A percentile compares a stretch with the other conserved stretches of the same genome.
Evolutionary conservation across 495 filamentous ascomycete genomes (phyloP).

Genomic region (Chaetomium tenue): DNA sequence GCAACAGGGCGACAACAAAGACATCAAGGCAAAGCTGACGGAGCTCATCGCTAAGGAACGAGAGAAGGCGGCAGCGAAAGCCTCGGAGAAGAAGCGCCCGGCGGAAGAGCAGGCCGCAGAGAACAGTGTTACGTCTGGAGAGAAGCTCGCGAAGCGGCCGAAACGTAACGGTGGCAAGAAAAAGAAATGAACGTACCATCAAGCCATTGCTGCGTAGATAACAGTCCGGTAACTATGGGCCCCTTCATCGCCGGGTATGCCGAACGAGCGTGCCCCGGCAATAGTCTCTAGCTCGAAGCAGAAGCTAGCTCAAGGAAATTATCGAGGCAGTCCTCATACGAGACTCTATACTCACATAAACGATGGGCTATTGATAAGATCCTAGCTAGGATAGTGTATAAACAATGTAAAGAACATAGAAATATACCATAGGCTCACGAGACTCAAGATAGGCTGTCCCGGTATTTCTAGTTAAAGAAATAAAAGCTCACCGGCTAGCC

Average conservation of each 20-base stretch:
- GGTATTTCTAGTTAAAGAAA: too few species aligned
- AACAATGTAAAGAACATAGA: too few species aligned
- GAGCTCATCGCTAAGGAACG: conserved; percentile 50
- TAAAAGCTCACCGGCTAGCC: too few species aligned
- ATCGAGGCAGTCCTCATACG: not conserved
- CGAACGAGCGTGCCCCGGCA: not conserved
- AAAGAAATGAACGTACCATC: conserved; percentile 21
- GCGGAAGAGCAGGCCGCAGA: conserved; percentile 32
- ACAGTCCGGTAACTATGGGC: not conserved
- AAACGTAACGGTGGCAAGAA: conserved; percentile 36
- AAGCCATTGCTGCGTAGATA: not conserved
- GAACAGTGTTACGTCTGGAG: conserved; percentile 13
- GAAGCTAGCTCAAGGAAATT: not conserved
- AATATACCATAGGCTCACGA: too few species aligned
- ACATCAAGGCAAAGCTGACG: conserved; percentile 41
- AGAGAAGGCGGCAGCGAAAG: conserved; percentile 42
- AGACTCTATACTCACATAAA: too few species aligned
- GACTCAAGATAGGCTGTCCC: too few species aligned
- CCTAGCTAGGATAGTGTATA: too few species aligned
- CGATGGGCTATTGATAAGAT: too few species aligned
- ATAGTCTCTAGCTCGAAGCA: not conserved
- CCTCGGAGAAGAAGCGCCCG: conserved; percentile 41
- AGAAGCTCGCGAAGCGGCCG: conserved; percentile 28
- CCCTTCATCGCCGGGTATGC: not conserved
- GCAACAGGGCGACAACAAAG: conserved; percentile 39